phyloP scores from a whole-genome alignment of 2,329 filamentous ascomycete species.

The Alternaria arborescens region DNA sequence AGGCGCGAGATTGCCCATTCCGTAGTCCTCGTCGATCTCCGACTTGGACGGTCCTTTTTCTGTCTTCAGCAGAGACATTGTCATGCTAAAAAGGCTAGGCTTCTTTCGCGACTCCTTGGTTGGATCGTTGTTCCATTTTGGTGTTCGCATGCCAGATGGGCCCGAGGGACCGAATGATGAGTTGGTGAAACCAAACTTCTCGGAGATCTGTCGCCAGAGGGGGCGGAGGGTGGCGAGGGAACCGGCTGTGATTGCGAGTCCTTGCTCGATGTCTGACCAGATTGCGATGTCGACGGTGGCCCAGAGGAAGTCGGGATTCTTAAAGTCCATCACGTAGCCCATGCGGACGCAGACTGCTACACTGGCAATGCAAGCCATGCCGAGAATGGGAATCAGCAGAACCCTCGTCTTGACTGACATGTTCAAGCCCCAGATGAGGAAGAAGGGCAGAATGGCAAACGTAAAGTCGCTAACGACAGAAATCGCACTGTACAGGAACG shows the following conservation, averaged over 20 bases:
- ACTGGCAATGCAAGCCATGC: constrained; percentile 57
- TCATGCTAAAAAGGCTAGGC: constrained; percentile 33
- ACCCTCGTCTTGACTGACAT: constrained; percentile 60
- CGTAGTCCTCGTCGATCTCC: constrained; percentile 32
- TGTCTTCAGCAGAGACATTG: constrained; percentile 33
- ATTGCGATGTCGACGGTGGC: constrained; percentile 50
- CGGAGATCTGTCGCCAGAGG: constrained; percentile 40
- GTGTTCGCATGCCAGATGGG: constrained; percentile 26
- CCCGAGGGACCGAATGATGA: constrained; percentile 18
- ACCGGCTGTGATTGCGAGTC: constrained; percentile 49
- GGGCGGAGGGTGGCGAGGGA: constrained; percentile 50
- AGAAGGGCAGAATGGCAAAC: constrained; percentile 60
- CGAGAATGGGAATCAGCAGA: constrained; percentile 58
- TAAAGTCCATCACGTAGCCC: constrained; percentile 48
- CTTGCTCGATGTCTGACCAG: constrained; percentile 50
- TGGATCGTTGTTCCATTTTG: constrained; percentile 27
- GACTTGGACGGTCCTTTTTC: constrained; percentile 27
- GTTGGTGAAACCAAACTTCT: constrained; percentile 32
- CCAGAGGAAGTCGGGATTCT: constrained; percentile 46
- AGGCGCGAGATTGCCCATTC: constrained; percentile 33
- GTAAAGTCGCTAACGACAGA: constrained; percentile 59
- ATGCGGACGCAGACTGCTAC: constrained; percentile 47
- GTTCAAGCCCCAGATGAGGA: constrained; percentile 61
- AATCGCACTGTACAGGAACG: constrained; percentile 58
- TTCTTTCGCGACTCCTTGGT: constrained; percentile 25